Evolutionary conservation across 768 basidiomycete genomes (phyloP).

Genomic region (Lentinula raphanica): DNA sequence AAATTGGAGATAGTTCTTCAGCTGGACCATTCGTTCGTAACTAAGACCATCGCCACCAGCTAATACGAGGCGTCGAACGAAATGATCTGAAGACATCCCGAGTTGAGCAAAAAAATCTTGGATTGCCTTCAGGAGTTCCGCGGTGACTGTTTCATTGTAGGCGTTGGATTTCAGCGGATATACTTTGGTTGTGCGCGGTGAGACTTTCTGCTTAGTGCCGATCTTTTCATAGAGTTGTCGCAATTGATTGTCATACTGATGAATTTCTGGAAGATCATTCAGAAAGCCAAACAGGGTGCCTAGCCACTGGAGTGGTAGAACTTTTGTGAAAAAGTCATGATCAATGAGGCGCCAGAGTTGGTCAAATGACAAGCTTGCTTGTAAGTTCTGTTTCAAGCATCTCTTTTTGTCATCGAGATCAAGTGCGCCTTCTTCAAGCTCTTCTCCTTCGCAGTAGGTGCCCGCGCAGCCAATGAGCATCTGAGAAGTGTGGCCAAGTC

Average conservation of each 20-base stretch:
- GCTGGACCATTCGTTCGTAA: slow-evolving; percentile 6
- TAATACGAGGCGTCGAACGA: too few species aligned
- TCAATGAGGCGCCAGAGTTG: slow-evolving; percentile 11
- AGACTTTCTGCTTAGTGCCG: slow-evolving; percentile 13
- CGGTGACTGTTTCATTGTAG: slow-evolving; percentile 22
- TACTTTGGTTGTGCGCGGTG: slow-evolving; percentile 10
- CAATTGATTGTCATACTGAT: slow-evolving; percentile 13
- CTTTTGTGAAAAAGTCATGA: slow-evolving; percentile 5
- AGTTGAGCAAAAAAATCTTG: slow-evolving; percentile 29
- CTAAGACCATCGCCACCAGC: slow-evolving; percentile 8
- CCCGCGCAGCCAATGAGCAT: slow-evolving; percentile 18
- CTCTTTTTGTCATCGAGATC: slow-evolving; percentile 14
- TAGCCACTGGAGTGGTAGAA: slow-evolving; percentile 14
- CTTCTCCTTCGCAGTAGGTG: slow-evolving; percentile 8
- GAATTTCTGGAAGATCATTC: slow-evolving; percentile 7
- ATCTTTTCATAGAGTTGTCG: slow-evolving; percentile 17
- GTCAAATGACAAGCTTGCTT: slow-evolving; percentile 10
- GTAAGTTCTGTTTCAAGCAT: slow-evolving; percentile 3
- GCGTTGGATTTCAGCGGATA: slow-evolving; percentile 25
- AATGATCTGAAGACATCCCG: slow-evolving; percentile 11
- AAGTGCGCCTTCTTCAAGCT: slow-evolving; percentile 9
- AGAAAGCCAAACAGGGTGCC: slow-evolving; percentile 8
- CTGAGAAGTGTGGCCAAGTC: slow-evolving; percentile 14
- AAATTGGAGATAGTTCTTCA: slow-evolving; percentile 15
- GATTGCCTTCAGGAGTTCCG: slow-evolving; percentile 26